A percentile compares a stretch with the other conserved stretches of the same genome.
Conservation (phyloP, 768 basidiomycete species). For the Auricularia heimuer region DNA sequence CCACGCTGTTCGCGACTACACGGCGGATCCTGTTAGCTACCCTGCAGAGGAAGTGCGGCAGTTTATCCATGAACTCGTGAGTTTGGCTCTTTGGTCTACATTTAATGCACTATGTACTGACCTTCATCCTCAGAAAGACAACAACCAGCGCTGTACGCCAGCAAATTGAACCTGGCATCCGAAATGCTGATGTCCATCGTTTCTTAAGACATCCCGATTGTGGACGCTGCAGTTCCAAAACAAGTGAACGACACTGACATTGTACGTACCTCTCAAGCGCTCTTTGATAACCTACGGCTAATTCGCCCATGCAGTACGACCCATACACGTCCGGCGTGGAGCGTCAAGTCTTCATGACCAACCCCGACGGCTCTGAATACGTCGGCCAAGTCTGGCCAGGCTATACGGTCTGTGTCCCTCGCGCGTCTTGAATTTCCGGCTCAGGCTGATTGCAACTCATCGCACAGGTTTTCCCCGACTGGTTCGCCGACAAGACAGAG, state of each 20-base stretch:
- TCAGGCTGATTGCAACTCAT: neutral
- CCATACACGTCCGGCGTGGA: conserved; percentile 56
- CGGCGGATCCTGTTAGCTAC: conserved; percentile 54
- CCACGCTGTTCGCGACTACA: conserved; percentile 59
- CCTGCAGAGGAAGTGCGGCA: conserved; percentile 40
- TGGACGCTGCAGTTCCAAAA: conserved; percentile 53
- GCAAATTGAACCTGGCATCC: neutral
- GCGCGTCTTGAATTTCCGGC: neutral
- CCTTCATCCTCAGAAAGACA: conserved; percentile 22
- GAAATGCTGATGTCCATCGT: neutral
- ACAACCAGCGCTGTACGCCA: conserved; percentile 38
- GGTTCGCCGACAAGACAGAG: conserved; percentile 44
- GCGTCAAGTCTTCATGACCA: conserved; percentile 52
- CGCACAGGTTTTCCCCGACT: conserved; percentile 47
- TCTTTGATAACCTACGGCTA: neutral
- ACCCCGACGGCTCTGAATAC: conserved; percentile 63
- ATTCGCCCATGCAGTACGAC: conserved; percentile 38
- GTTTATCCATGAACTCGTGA: conserved; percentile 49
- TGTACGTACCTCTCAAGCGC: conserved; percentile 29
- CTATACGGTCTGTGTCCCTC: conserved; percentile 38
- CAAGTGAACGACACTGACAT: conserved; percentile 50
- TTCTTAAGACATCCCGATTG: conserved; percentile 52
- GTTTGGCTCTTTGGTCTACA: conserved; percentile 9
- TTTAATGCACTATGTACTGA: too few relatives aligned
- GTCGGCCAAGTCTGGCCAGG: conserved; percentile 74